Evolutionary conservation across 2,329 filamentous ascomycete genomes (phyloP), one percentile per base, ranked within the genome.

Genomic region (Curvularia sp.): DNA sequence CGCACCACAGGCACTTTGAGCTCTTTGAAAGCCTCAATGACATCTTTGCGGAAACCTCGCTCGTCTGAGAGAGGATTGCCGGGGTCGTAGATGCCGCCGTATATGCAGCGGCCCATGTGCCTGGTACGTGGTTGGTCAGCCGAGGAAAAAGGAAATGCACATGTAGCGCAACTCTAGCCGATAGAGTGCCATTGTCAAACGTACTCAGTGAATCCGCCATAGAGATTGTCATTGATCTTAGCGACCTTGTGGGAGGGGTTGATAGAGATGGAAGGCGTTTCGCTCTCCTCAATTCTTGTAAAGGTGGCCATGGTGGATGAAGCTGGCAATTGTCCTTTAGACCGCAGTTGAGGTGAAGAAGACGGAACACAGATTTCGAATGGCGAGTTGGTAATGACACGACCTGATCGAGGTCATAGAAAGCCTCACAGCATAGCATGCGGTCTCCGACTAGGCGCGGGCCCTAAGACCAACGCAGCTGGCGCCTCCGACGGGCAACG

Each of bases 81-180:
- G 1, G 90, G 91, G 67, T 94, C 91, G 77, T 93, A 94, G 73
- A 95, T 89, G 64, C 92, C 91, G 63, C 90, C 90, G 74, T 95
- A 94, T 72, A 95, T 93, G 80, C 91, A 95, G 61, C 91, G 87
- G 69, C 91, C 91, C 91, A 95, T 95, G 77, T 95, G 92, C 69
- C 89, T 92, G 65, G 30, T 54, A 25, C 57, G 38, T 52, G 57
- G 70, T 42, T 51, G 55, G 70, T 75, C 57, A 75, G 67, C 66
- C 46, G 57, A 52, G 38, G 32, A 39, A 41, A 28, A 55, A 42
- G 46, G 47, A 34, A 32, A 55, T 47, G 47, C 30, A 56, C 23
- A 25, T 19, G n/a, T 36, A 12, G 30, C 18, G 15, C 42, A 36
- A 27, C 54, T 53, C 43, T 18, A 50, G 41, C 23, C 23, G 36